A percentile compares a stretch with the other conserved stretches of the same genome.
Conservation (phyloP, 768 basidiomycete genomes). For the Tricholoma furcatifolium region DNA sequence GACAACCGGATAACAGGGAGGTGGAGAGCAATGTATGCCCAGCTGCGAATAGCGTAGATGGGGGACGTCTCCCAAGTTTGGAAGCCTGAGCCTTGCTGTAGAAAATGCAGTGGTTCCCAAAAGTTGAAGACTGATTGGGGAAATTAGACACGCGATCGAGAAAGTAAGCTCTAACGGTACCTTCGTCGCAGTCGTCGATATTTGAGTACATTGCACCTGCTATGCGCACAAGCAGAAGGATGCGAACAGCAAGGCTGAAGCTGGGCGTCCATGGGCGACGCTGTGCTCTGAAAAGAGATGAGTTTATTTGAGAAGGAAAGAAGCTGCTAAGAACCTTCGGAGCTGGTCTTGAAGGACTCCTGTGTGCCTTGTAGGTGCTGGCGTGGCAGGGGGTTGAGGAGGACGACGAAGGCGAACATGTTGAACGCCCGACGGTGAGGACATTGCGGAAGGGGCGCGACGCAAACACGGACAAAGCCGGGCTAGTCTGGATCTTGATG, state of each 20-base stretch:
- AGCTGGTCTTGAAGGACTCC: conserved; percentile 82
- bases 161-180: conserved; percentile 33
- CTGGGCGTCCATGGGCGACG: conserved; percentile 84
- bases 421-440: conserved; percentile 37
- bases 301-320: background rate
- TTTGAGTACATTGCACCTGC: conserved; percentile 92
- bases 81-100: conserved; percentile 83
- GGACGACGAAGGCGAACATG: conserved; percentile 52
- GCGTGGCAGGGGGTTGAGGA: conserved; percentile 23
- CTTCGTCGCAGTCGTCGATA: conserved; percentile 96
- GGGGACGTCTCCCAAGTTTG: conserved; percentile 99
- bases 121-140: conserved; percentile 85
- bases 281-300: conserved; percentile 46
- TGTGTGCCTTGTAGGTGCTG: conserved; percentile 45
- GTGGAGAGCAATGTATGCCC: conserved; percentile 90
- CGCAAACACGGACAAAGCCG: conserved; percentile 14
- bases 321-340: conserved; percentile 51
- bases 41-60: conserved; percentile 87
- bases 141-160: background rate
- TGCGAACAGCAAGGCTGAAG: conserved; percentile 80
- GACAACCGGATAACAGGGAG: conserved; percentile 63
- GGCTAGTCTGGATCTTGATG: conserved; percentile 16
- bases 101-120: conserved; percentile 96
- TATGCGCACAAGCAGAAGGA: conserved; percentile 79
- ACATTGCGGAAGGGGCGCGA: conserved; percentile 23